Evolutionary conservation across 192 early-diverging fungal species (phyloP).

Genomic region (Umbelopsis ramanniana): DNA sequence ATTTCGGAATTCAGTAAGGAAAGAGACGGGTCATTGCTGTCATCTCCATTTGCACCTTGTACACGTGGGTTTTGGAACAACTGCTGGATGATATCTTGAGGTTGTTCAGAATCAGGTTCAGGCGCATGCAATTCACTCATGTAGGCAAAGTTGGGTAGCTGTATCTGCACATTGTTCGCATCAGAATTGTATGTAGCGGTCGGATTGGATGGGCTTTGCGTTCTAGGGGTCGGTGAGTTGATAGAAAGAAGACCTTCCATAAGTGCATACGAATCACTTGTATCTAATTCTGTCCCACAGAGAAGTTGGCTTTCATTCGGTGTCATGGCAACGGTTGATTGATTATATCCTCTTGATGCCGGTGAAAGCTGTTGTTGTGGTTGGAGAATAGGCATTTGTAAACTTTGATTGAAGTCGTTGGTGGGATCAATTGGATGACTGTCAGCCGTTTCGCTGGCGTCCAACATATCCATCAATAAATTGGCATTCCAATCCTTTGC

Average conservation of each 20-base stretch:
- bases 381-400: not conserved
- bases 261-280: not conserved
- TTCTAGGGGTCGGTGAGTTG: not conserved
- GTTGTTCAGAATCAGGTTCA: not conserved
- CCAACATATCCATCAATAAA: not conserved
- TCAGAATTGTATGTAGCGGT: not conserved
- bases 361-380: too few relatives aligned
- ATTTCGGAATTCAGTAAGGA: conserved; percentile 9
- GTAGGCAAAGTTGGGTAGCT: conserved; percentile 2
- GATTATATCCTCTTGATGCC: not conserved
- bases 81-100: conserved; percentile 18
- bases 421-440: not conserved
- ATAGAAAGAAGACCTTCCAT: not conserved
- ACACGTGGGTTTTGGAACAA: not conserved
- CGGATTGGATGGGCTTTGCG: not conserved
- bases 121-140: conserved; percentile 18
- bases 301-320: not conserved
- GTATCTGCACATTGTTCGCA: not conserved
- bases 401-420: not conserved
- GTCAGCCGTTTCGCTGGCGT: conserved; percentile 10
- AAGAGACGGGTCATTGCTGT: not conserved
- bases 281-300: not conserved
- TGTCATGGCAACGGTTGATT: not conserved
- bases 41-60: not conserved
- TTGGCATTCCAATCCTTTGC: not conserved